phyloP scores from a whole-genome alignment of 108 stramenopile species.

The Fistulifera pelliculosa region DNA sequence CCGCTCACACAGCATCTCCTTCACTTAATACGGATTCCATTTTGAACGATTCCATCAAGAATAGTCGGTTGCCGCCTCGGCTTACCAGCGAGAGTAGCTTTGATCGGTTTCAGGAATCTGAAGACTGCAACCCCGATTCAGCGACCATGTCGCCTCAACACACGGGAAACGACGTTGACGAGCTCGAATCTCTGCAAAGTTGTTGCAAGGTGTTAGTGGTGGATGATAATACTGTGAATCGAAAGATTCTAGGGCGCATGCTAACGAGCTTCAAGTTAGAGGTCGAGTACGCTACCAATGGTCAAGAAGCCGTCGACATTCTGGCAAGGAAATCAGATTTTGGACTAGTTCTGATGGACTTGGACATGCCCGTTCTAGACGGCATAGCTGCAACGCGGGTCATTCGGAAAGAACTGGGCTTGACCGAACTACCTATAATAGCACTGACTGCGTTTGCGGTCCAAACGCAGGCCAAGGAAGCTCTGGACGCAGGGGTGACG shows the following conservation, averaged over 20 bases:
- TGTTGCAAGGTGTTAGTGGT: conserved; percentile 25
- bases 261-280: conserved; percentile 13
- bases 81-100: too few relatives aligned
- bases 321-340: conserved; percentile 1
- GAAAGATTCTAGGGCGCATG: conserved; percentile 21
- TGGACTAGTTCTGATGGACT: conserved; percentile 52
- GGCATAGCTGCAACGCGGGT: conserved; percentile 44
- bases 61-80: too few relatives aligned
- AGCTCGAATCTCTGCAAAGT: too few relatives aligned
- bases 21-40: neutral
- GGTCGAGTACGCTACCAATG: conserved; percentile 21
- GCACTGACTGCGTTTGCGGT: conserved; percentile 28
- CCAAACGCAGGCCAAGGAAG: conserved; percentile 8
- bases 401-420: conserved; percentile 11
- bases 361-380: conserved; percentile 68
- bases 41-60: conserved; percentile 1
- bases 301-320: conserved; percentile 42
- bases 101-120: neutral
- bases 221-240: conserved; percentile 39
- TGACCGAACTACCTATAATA: conserved; percentile 17
- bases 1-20: neutral
- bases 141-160: neutral
- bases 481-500: conserved; percentile 15
- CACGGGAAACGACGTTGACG: neutral
- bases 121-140: neutral